phyloP scores from a whole-genome alignment of 1,284 basidiomycete genomes.

The Boletus mariae region DNA sequence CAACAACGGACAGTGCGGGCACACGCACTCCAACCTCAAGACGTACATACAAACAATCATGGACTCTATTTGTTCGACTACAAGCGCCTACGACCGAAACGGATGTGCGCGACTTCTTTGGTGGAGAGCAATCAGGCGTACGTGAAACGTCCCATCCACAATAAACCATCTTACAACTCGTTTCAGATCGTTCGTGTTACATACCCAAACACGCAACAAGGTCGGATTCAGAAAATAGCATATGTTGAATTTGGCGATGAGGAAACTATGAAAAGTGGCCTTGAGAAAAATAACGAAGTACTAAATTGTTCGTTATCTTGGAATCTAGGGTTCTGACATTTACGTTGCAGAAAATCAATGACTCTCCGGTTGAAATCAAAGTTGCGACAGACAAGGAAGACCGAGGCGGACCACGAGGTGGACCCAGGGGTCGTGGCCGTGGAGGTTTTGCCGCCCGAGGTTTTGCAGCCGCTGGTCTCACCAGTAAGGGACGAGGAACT shows the following conservation, averaged over 20 bases:
- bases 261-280: slow-evolving; percentile 72
- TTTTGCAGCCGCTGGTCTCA: slow-evolving; percentile 67
- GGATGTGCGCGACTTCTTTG: slow-evolving; percentile 75
- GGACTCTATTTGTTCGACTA: slow-evolving; percentile 82
- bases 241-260: slow-evolving; percentile 89
- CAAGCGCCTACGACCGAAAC: slow-evolving; percentile 55
- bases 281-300: slow-evolving; percentile 71
- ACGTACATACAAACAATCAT: slow-evolving; percentile 67
- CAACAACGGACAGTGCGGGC: slow-evolving; percentile 57
- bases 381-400: slow-evolving; percentile 67
- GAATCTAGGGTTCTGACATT: slow-evolving; percentile 3
- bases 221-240: slow-evolving; percentile 55
- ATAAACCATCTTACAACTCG: slow-evolving; percentile 3
- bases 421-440: slow-evolving; percentile 53
- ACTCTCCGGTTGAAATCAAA: slow-evolving; percentile 58
- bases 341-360: slow-evolving; percentile 59
- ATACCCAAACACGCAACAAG: slow-evolving; percentile 49
- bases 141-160: slow-evolving; percentile 25
- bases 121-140: slow-evolving; percentile 60
- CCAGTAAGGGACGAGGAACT: slow-evolving; percentile 36
- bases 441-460: slow-evolving; percentile 56
- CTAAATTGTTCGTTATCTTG: background rate
- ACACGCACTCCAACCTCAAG: slow-evolving; percentile 62
- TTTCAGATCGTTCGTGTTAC: slow-evolving; percentile 68
- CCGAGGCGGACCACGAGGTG: slow-evolving; percentile 32